Evolutionary conservation across 441 rosid genomes (phyloP).

Genomic region (Bruguiera hainesii): DNA sequence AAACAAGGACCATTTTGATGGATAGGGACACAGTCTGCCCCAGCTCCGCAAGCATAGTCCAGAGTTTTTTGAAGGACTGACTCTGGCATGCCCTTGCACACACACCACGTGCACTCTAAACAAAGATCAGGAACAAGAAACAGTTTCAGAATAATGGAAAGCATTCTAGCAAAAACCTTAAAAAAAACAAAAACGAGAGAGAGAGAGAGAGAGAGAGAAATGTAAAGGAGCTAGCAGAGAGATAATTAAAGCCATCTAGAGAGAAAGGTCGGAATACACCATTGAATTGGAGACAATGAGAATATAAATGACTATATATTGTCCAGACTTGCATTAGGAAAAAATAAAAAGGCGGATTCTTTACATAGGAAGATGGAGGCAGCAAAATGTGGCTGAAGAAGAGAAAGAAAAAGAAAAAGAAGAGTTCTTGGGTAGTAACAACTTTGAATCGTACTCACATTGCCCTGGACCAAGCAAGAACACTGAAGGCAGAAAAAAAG

Average conservation of each 20-base stretch:
- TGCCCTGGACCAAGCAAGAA: no score
- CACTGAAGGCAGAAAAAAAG: no score
- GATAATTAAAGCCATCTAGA: background rate
- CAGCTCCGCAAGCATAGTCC: conserved; percentile 97
- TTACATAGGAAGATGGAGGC: no score
- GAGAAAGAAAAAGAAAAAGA: no score
- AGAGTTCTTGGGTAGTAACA: no score
- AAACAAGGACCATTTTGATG: conserved; percentile 60
- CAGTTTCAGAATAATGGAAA: background rate
- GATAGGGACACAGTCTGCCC: conserved; percentile 76
- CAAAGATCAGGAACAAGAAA: background rate
- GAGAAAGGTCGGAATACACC: no score
- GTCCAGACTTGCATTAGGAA: no score
- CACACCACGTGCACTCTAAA: conserved; percentile 55
- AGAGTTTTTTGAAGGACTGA: conserved; percentile 55
- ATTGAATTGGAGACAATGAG: no score
- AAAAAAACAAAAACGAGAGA: background rate
- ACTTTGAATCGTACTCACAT: no score
- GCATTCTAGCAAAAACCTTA: background rate
- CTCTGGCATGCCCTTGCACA: conserved; percentile 63
- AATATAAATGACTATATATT: no score
- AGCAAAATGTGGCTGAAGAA: no score
- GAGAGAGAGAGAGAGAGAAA: background rate
- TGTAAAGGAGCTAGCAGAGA: background rate
- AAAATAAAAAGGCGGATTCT: no score